Evolutionary conservation across 2,329 filamentous ascomycete species (phyloP).

Genomic region (Pseudocercospora ulei): DNA sequence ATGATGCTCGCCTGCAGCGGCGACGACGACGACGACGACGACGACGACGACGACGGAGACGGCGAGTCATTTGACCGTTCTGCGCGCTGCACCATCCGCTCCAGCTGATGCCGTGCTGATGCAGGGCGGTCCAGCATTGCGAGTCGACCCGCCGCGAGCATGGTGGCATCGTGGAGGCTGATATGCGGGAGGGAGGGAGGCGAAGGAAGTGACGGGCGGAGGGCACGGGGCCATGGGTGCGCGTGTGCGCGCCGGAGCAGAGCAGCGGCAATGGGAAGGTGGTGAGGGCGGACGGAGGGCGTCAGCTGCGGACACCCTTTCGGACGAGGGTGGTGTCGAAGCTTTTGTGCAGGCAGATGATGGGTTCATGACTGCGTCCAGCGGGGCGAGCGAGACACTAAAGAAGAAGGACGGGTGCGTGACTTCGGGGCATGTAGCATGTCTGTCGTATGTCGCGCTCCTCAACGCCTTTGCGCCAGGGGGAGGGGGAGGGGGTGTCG

Average conservation of each 20-base stretch:
- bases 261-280: not conserved
- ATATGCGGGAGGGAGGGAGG: not conserved
- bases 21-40: constrained; percentile 10
- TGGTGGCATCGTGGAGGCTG: not conserved
- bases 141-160: not conserved
- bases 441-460: constrained; percentile 16
- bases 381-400: constrained; percentile 10
- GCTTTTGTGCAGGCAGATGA: constrained; percentile 19
- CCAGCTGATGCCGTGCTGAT: too few species aligned
- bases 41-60: too few species aligned
- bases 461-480: constrained; percentile 17
- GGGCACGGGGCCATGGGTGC: constrained; percentile 4
- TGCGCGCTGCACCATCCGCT: too few species aligned
- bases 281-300: not conserved
- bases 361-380: constrained; percentile 15
- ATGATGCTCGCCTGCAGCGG: constrained; percentile 19
- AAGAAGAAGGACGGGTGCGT: constrained; percentile 13
- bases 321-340: constrained; percentile 22
- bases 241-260: constrained; percentile 2
- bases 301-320: constrained; percentile 1
- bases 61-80: too few species aligned
- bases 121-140: constrained; percentile 3
- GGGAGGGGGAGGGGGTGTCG: not conserved
- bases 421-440: constrained; percentile 11
- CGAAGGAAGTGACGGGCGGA: constrained; percentile 4